Evolutionary conservation across 1,139 yeast genomes (phyloP).

Genomic region (Insectozyma bohioensis): DNA sequence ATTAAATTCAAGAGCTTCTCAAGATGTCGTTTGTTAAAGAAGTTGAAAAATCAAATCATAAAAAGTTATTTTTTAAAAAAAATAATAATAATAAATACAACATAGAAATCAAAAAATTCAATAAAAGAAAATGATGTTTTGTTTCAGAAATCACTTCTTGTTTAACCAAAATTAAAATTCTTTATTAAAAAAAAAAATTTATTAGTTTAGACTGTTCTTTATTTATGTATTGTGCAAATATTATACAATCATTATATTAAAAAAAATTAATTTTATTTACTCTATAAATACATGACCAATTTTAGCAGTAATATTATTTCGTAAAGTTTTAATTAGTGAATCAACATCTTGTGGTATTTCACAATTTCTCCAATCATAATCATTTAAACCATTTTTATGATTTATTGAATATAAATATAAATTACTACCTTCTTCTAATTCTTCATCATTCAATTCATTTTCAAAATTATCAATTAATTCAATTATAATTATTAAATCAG

Average conservation of each 20-base stretch:
- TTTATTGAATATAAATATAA: conserved; percentile 32
- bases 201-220: background rate
- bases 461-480: conserved; percentile 52
- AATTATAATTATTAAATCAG: conserved; percentile 48
- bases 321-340: conserved; percentile 21
- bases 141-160: too few relatives aligned
- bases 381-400: conserved; percentile 19
- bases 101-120: background rate
- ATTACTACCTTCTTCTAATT: conserved; percentile 29
- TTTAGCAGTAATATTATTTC: conserved; percentile 34
- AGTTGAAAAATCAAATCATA: too few relatives aligned
- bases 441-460: conserved; percentile 22
- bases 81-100: too few relatives aligned
- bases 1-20: conserved; percentile 95
- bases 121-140: too few relatives aligned
- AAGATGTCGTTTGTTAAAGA: conserved; percentile 83
- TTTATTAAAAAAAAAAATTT: too few relatives aligned
- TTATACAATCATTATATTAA: too few relatives aligned
- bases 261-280: too few relatives aligned
- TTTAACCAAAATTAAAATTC: too few relatives aligned
- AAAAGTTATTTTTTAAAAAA: background rate
- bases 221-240: background rate
- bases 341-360: conserved; percentile 25
- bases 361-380: conserved; percentile 38
- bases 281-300: conserved; percentile 42